These are phyloP conservation scores for Centaurea solstitialis DNA, from an alignment of 129 eudicot species.

Conservation along the genomic window DNA sequence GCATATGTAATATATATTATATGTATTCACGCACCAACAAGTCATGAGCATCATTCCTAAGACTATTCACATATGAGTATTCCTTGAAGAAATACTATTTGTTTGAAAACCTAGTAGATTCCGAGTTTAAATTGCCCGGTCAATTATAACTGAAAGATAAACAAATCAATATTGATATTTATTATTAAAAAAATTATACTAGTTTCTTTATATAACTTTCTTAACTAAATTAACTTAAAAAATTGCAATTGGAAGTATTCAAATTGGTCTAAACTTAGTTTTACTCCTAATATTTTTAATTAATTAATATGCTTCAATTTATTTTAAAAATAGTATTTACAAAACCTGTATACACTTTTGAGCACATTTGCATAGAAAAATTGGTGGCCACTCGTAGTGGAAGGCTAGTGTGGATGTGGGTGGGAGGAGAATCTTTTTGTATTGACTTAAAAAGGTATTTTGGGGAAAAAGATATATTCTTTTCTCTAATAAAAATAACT, in stretches of 20 bases:
- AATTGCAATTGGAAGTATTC: too few relatives aligned
- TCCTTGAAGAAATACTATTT: background rate
- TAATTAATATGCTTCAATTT: too few relatives aligned
- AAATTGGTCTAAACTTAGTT: background rate
- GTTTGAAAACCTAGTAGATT: background rate
- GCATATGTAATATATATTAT: too few relatives aligned
- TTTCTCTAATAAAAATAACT: constrained; percentile 5
- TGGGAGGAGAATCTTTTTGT: constrained; percentile 36
- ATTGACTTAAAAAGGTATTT: constrained; percentile 19
- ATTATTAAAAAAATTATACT: background rate
- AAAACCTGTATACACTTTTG: background rate
- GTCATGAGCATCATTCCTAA: background rate
- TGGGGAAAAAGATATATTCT: background rate
- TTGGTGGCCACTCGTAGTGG: constrained; percentile 39
- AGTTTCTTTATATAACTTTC: background rate
- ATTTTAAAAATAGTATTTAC: too few relatives aligned
- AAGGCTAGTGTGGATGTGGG: constrained; percentile 36
- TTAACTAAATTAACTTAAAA: background rate
- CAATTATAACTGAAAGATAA: background rate
- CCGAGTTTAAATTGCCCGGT: background rate
- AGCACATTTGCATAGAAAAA: constrained; percentile 20
- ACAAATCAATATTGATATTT: background rate
- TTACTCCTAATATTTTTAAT: background rate
- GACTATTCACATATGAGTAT: background rate
- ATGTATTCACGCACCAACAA: background rate